Evolutionary conservation across 169 alveolate species (phyloP), one percentile per base, ranked within the genome.

Genomic region (Plasmodium gonderi): DNA sequence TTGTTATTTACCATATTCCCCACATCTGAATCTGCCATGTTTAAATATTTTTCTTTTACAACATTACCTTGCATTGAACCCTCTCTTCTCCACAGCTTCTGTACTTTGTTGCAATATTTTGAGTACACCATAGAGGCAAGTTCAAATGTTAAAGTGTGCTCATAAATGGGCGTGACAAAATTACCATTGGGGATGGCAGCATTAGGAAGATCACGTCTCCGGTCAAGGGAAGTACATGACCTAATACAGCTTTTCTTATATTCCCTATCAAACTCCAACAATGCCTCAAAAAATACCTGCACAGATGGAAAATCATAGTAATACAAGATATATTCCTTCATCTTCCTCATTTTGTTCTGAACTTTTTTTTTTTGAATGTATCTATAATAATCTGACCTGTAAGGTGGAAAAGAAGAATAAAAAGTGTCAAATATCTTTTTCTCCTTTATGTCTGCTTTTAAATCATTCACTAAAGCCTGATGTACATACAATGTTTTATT

Each of bases 321-420:
- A 51, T 78, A 44, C 51, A 90, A 49, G n/a, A 90, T 90, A 23
- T 45, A 90, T 44, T 90, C 94, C 23, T 90, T 90, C 33, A 90
- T 20, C 60, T 90, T 90, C 81, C 94, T 64, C 72, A 90, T 90
- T 78, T 90, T 90, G 54, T 47, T 90, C 49, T 90, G 94, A 11
- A 90, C 80, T 29, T 79, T 76, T 45, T 90, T 90, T 47, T 90
- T 90, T 36, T 79, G 94, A 1, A 90, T 23, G 4, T 78, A 90
- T 79, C 91, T 77, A 65, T 54, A 78, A 78, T 78, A 90, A 11
- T 90, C 94, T 6, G 78, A 77, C 42, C 51, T 67, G 74, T 29
- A 60, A 6, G 90, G 81, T 3, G 94, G 94, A 7, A 4, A 14
- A 8, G 49, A 49, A 0, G 91, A 65, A 77, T 77, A 90, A 2